Conservation (phyloP, 306 rosid species). For the Cucumis melo region DNA sequence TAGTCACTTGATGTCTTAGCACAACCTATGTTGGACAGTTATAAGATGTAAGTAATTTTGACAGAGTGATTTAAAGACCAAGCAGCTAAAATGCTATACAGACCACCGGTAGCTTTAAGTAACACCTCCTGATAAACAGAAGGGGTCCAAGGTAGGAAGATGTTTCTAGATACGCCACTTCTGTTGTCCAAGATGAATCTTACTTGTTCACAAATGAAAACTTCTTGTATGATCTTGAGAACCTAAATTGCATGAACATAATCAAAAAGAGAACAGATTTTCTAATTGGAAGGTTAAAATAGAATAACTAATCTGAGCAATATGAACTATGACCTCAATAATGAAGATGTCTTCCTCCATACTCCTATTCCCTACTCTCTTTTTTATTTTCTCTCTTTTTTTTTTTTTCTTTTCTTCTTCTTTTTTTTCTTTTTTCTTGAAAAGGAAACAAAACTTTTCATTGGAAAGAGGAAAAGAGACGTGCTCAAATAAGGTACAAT, state of each 20-base stretch:
- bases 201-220: constrained; percentile 61
- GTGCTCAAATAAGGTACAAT: no score
- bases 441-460: no score
- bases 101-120: constrained; percentile 77
- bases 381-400: no score
- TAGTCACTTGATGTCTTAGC: constrained; percentile 58
- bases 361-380: not conserved
- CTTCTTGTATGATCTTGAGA: constrained; percentile 57
- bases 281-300: not conserved
- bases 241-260: constrained; percentile 15
- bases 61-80: constrained; percentile 13
- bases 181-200: constrained; percentile 36
- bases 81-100: constrained; percentile 22
- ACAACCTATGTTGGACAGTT: constrained; percentile 45
- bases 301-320: not conserved
- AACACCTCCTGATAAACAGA: constrained; percentile 70
- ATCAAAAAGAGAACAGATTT: not conserved
- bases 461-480: no score
- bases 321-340: not conserved
- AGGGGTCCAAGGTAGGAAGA: constrained; percentile 80
- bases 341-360: not conserved
- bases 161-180: constrained; percentile 21
- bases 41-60: constrained; percentile 11
- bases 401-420: no score
- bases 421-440: no score